These are phyloP conservation scores for Exophiala mesophila DNA, from an alignment of 2,329 filamentous ascomycete species.

Conservation along the genomic window DNA sequence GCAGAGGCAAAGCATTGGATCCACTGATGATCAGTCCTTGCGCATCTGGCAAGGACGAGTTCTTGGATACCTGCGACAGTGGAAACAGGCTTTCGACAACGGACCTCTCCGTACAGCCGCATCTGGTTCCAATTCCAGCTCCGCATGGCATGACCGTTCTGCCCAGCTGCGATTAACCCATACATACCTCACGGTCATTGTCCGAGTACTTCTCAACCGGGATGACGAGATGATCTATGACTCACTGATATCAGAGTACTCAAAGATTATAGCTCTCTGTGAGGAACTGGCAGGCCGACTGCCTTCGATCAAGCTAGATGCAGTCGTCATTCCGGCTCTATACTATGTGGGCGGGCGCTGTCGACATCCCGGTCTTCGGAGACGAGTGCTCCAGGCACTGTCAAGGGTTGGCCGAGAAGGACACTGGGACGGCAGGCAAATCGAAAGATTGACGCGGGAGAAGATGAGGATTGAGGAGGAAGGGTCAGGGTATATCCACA, in stretches of 20 bases:
- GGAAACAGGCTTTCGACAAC: slow-evolving; percentile 1
- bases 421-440: slow-evolving; percentile 1
- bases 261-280: not conserved
- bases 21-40: not conserved
- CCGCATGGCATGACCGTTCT: not conserved
- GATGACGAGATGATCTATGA: not conserved
- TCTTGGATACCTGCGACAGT: not conserved
- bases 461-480: not conserved
- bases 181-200: not conserved
- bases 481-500: not conserved
- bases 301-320: not conserved
- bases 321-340: not conserved
- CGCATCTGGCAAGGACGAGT: not conserved
- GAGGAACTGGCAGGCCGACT: not conserved
- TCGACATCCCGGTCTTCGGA: not conserved
- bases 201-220: not conserved
- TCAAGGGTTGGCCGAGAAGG: not conserved
- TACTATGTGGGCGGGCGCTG: not conserved
- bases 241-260: not conserved
- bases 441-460: not conserved
- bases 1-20: no score
- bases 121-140: not conserved
- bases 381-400: not conserved
- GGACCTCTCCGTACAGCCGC: not conserved
- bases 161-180: not conserved